These are phyloP conservation scores for Lasiodiplodia hormozganensis DNA, from an alignment of 2,329 filamentous ascomycete species.

Conservation along the genomic window DNA sequence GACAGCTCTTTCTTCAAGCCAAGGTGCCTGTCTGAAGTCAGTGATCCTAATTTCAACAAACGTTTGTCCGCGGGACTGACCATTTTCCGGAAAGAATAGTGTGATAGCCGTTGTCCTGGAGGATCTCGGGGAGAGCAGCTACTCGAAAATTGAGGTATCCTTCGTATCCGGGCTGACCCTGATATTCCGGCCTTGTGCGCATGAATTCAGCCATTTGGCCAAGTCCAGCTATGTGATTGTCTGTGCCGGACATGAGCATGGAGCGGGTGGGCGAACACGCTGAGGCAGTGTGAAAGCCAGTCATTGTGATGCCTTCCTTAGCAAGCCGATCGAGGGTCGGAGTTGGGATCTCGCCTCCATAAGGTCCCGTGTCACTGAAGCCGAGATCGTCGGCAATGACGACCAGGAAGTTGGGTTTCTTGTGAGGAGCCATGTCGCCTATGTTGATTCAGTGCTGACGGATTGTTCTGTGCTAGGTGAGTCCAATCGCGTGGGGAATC, in stretches of 20 bases:
- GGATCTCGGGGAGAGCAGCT: conserved; percentile 27
- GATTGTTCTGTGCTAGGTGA: background rate
- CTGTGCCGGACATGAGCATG: conserved; percentile 28
- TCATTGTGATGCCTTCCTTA: conserved; percentile 23
- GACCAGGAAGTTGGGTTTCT: conserved; percentile 37
- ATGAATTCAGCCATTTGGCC: conserved; percentile 27
- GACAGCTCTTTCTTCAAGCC: conserved; percentile 27
- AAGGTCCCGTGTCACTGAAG: conserved; percentile 30
- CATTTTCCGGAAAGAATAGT: conserved; percentile 25
- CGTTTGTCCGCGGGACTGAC: background rate
- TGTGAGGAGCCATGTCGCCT: background rate
- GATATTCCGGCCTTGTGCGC: conserved; percentile 6
- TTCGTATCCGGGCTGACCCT: conserved; percentile 26
- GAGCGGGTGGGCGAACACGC: conserved; percentile 32
- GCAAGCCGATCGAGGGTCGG: conserved; percentile 30
- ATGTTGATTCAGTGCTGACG: background rate
- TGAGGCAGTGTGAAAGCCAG: conserved; percentile 29
- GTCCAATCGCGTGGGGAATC: too few relatives aligned
- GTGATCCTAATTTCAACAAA: background rate
- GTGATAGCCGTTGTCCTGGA: conserved; percentile 26
- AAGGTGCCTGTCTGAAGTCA: conserved; percentile 2
- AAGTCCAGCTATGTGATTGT: conserved; percentile 30
- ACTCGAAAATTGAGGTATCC: conserved; percentile 26
- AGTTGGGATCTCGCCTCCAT: conserved; percentile 31
- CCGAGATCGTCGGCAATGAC: conserved; percentile 37